A percentile compares a stretch with the other conserved stretches of the same genome.
Evolutionary conservation across 257 asterid genomes (phyloP).

Genomic region (Rhazya stricta): DNA sequence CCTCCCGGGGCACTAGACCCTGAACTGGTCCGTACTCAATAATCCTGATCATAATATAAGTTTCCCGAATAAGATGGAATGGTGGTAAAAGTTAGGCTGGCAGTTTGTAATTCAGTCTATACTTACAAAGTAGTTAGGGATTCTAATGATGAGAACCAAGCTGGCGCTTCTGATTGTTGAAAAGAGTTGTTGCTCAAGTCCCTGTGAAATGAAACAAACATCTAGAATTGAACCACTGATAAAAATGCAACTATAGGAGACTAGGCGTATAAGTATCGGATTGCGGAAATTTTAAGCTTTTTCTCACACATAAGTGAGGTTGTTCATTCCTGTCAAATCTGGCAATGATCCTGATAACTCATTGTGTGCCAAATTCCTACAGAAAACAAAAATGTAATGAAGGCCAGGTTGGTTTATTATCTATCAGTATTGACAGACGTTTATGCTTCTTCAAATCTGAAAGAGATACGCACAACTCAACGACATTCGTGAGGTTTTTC

Average conservation of each 20-base stretch:
- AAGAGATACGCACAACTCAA: slow-evolving; percentile 64
- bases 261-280: not conserved
- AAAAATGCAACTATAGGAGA: not conserved
- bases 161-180: slow-evolving; percentile 56
- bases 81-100: slow-evolving; percentile 4
- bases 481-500: slow-evolving; percentile 63
- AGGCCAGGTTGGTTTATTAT: not conserved
- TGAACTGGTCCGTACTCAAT: slow-evolving; percentile 73
- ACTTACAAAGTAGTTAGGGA: slow-evolving; percentile 88
- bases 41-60: slow-evolving; percentile 46
- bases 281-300: not conserved
- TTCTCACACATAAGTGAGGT: slow-evolving; percentile 76
- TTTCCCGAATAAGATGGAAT: slow-evolving; percentile 19
- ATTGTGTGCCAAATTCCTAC: slow-evolving; percentile 83
- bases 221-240: not conserved
- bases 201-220: slow-evolving; percentile 35
- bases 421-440: not conserved
- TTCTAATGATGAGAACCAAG: slow-evolving; percentile 66
- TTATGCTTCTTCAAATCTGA: slow-evolving; percentile 3
- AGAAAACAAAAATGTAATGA: slow-evolving; percentile 7
- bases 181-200: slow-evolving; percentile 92
- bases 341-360: slow-evolving; percentile 67
- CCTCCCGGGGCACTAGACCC: slow-evolving; percentile 63
- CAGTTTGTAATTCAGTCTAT: not conserved
- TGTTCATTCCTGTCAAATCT: slow-evolving; percentile 65